Base-by-base conservation (phyloP, 202 grass and related monocot genomes). In the Miscanthus sacchariflorus region DNA sequence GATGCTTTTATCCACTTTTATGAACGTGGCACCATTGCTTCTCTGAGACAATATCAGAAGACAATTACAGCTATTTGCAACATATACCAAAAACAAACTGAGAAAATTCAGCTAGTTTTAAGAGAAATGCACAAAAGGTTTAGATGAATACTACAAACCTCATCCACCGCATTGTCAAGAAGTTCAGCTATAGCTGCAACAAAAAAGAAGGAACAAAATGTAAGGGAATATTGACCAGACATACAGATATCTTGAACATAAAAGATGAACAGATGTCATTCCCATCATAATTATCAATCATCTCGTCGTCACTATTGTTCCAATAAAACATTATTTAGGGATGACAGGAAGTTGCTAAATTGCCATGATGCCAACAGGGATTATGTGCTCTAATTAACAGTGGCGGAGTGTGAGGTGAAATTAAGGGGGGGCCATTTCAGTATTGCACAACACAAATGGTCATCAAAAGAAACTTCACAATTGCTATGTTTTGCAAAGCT, bases 151-250 rank as follows among this genome's bases (percentile, higher is more conserved):
- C n/a, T 36, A 73, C 88, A 90, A 85, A 98, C 96, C 96, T 98
- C 96, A 89, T 98, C 96, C 17, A 98, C 96, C 2, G 93, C 93
- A 93, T 98, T 98, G 85, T 98, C 96, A 83, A 98, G 92, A 87
- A 98, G 93, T 87, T 96, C 96, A 25, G 96, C 92, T 84, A 94
- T 90, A 81, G 93, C 96, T 98, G 92, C 77, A 93, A 74, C 43
- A 36, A 21, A 88, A 76, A 83, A 71, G 21, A 89, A 89, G 3
- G 52, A 80, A 27, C 76, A 85, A 43, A 74, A 12, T 58, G 11
- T 72, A 76, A 84, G 14, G 70, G 71, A 86, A 74, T 35, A 90
- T 75, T 74, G n/a, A 18, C 23, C 79, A n/a, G 40, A 49, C 77
- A 81, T 7, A 43, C 5, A 44, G n/a, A 27, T 80, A 81, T 58